Conservation (phyloP, 331 rosid species). For the Malus hybrid region DNA sequence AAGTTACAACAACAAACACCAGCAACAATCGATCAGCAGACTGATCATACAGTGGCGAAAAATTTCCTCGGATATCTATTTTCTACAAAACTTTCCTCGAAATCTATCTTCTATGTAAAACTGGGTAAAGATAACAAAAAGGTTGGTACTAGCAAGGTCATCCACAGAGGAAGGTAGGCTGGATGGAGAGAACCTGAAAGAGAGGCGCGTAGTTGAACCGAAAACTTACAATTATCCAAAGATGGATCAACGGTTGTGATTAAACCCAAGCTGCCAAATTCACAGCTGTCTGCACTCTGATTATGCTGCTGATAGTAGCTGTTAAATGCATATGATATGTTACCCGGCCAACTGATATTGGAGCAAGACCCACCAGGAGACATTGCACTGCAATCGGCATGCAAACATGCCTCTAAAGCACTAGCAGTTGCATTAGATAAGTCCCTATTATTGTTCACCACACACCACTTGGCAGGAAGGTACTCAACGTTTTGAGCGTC, state of each 20-base stretch:
- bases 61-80: not conserved
- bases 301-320: conserved; percentile 86
- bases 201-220: conserved; percentile 56
- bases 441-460: conserved; percentile 77
- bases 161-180: conserved; percentile 14
- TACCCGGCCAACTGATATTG: conserved; percentile 71
- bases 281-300: conserved; percentile 68
- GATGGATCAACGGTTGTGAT: conserved; percentile 91
- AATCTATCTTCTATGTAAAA: conserved; percentile 22
- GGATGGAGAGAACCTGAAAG: conserved; percentile 20
- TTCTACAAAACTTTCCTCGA: not conserved
- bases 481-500: conserved; percentile 76
- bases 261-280: conserved; percentile 70
- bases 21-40: not conserved
- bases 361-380: conserved; percentile 81
- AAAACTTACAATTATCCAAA: conserved; percentile 57
- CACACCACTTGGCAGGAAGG: conserved; percentile 85
- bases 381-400: conserved; percentile 71
- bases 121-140: conserved; percentile 20
- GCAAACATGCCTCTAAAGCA: conserved; percentile 58
- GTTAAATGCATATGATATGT: conserved; percentile 78
- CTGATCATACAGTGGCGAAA: conserved; percentile 8
- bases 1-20: not conserved
- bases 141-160: conserved; percentile 28
- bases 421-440: conserved; percentile 54